Base-by-base conservation (phyloP, 768 basidiomycete genomes). In the Tylopilus subfusipes region DNA sequence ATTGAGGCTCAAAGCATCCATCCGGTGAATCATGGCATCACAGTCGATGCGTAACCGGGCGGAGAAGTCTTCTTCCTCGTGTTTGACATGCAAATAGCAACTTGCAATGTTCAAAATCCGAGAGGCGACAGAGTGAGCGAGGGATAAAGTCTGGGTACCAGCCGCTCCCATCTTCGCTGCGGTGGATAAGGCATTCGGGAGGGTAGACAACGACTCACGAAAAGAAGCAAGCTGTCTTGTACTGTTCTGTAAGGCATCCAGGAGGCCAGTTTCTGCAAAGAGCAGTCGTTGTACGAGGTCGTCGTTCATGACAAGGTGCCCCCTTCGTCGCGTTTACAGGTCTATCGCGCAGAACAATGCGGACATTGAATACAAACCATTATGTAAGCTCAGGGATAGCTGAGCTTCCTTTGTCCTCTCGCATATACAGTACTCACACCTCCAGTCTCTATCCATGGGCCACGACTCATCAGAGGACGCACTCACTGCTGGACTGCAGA, bases 81-180 rank as follows among this genome's bases (percentile, higher is more conserved):
- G 51, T 16, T 9, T 38, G 4, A 63, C 5, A 45, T 59, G 45
- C 0, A 63, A n/a, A 5, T 25, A 56, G 36, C 53, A 62, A 9
- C 22, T 53, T 0, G 60, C 54, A 10, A 63, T 2, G 0, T 14
- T 46, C 2, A 30, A 4, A 16, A 63, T 53, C 1, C 60, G 60
- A 5, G 48, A 36, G 4, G 62, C 50, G 5, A 62, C 39, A 0
- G 2, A 29, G 14, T 56, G n/a, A 2, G 24, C 53, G 2, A 63
- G 52, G 1, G 11, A 42, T 3, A 58, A 25, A 0, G 56, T 47
- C 8, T 54, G 52, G 2, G 24, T 0, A 1, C 22, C 18, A 18
- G 19, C 21, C 11, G 0, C 25, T 5, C 52, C 45, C 0, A 14
- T 34, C 39, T 42, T 11, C 38, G 24, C 18, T 21, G 46, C 50